Base-by-base conservation (phyloP, 2,329 filamentous ascomycete species). In the Penicillium decumbens region DNA sequence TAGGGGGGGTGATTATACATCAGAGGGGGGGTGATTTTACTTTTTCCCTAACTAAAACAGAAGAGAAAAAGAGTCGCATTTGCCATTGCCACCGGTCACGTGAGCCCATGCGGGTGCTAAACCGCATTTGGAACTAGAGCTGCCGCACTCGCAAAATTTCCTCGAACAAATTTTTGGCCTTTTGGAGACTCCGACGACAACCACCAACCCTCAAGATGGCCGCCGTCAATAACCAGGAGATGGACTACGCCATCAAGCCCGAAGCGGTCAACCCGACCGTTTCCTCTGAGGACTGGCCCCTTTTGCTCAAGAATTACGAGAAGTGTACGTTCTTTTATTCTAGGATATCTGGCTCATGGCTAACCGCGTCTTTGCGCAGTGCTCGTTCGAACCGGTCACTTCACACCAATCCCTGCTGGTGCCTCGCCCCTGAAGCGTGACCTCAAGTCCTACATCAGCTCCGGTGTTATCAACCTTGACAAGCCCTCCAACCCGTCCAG, bases 401-500 rank as follows among this genome's bases (percentile, higher is more conserved):
- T 95, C 76, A 97, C 92, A 29, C 93, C 93, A 48, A 97, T 97
- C 64, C 89, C 92, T 61, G 86, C 88, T 71, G 93, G 93, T 68
- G 95, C 88, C 77, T 84, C 88, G 57, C 93, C 93, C 48, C 78
- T 95, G 69, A 91, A 89, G 75, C 88, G 93, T 73, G 92, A 97
- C 72, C 81, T 98, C 68, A 96, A 96, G 80, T 90, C 88, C 58
- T 98, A 97, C 77, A 85, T 98, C 71, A 92, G 88, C 72, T 95
- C 89, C 57, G 93, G 93, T 76, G 92, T 98, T 51, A 97, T 98
- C 76, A 98, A 98, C 78, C 85, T 96, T 63, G 89, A 95, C 77
- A 95, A 95, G 79, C 93, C 92, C 50, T 95, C 91, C 45, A 98
- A 98, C 78, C 92, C 92, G 47, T 96, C 91, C 61, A 93, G 87